Percentiles rank a stretch among this genome's conserved stretches.
Evolutionary conservation across 768 basidiomycete genomes (phyloP).

Genomic region (Myochromella boudieri): DNA sequence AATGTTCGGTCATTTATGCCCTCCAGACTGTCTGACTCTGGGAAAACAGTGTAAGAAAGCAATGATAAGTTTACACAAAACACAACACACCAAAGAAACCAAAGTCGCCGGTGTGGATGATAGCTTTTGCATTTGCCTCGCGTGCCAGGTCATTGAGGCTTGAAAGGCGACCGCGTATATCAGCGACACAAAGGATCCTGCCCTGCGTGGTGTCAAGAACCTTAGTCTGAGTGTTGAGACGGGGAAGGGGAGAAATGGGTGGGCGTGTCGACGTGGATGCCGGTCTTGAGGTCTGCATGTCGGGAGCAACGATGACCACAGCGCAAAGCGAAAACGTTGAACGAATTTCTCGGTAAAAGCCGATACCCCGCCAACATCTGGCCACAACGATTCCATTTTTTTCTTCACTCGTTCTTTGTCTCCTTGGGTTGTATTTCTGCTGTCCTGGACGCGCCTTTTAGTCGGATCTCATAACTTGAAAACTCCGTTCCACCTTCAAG

Average conservation of each 20-base stretch:
- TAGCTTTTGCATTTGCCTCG: conserved; percentile 85
- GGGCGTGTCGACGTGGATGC: conserved; percentile 62
- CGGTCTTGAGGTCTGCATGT: conserved; percentile 58
- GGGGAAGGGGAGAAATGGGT: conserved; percentile 54
- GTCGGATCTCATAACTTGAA: no score
- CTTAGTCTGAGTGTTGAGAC: conserved; percentile 74
- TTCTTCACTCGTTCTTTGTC: conserved; percentile 3
- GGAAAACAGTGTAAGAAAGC: background rate
- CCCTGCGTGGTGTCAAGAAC: conserved; percentile 79
- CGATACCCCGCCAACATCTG: conserved; percentile 7
- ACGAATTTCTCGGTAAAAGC: conserved; percentile 22
- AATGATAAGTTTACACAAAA: background rate
- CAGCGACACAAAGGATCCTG: conserved; percentile 92
- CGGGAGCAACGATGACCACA: conserved; percentile 18
- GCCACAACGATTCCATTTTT: conserved; percentile 3
- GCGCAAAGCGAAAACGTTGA: conserved; percentile 13
- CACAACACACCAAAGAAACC: conserved; percentile 83
- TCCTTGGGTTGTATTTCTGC: no score
- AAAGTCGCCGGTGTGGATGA: conserved; percentile 99
- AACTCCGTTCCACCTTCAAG: no score
- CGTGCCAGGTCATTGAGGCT: conserved; percentile 88
- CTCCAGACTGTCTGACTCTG: conserved; percentile 79
- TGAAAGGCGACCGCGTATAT: conserved; percentile 86
- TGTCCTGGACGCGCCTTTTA: no score
- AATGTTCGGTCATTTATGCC: conserved; percentile 95